Evolutionary conservation across 164 flowering plant species (phyloP), one percentile per base, ranked within the genome.

Genomic region (Berberis thunbergii): DNA sequence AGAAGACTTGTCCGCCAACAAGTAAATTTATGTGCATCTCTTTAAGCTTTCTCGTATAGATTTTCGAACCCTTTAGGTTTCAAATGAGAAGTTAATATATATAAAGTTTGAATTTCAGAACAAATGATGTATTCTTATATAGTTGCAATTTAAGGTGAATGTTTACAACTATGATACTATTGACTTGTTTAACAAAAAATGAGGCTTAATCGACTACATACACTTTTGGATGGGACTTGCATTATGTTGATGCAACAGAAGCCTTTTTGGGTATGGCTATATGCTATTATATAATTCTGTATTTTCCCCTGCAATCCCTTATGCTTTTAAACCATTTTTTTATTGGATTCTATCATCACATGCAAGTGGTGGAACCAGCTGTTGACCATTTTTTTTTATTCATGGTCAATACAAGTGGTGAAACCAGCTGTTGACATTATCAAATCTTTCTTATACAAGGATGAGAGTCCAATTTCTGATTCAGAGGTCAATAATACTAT

Each of bases 1-100:
- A 70, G 88, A 72, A 89, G 90, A 74, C 97, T 95, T 70, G 84
- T 91, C 70, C 91, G 94, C 11, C 87, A 90, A 48, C 99, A 91
- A 76, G 97, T 89, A 78, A 77, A 84, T n/a, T 9, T 26, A 26
- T 26, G 26, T 26, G 26, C 26, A 26, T 26, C 26, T 26, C 26
- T 26, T 26, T 26, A 26, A 26, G 26, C 2, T 53, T 41, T 42
- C 49, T 61, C 6, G 9, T 4, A 2, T 54, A 42, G 44, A 41
- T 4, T 39, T 7, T 65, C 50, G 53, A 13, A 48, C 2, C 59
- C 41, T 8, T 45, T 42, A 53, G 49, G 58, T 54, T n/a, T 57
- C 41, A 49, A 6, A 11, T 64, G 9, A 41, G 45, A 57, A 38
- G 13, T 11, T 41, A 43, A 26, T 26, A 26, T 26, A 26, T 26